phyloP scores from a whole-genome alignment of 129 eudicot genomes.

The Flaveria bidentis region DNA sequence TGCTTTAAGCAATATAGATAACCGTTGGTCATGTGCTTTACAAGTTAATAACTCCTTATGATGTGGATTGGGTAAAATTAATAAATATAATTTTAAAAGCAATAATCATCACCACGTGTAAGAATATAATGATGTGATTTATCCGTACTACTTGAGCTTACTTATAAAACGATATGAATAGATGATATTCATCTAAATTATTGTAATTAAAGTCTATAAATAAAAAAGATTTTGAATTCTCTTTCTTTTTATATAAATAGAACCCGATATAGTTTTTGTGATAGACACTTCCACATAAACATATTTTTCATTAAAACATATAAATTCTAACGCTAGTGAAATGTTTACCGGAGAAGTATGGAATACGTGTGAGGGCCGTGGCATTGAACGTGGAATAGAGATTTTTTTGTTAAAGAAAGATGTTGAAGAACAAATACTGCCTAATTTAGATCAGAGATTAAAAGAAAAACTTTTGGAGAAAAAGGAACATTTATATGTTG shows the following conservation, averaged over 20 bases:
- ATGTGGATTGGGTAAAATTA: not conserved
- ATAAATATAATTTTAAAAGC: not conserved
- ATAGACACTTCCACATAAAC: not conserved
- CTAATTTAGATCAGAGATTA: not conserved
- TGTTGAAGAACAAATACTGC: not conserved
- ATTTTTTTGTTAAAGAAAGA: not conserved
- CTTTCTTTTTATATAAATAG: not conserved
- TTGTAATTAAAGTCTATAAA: not conserved
- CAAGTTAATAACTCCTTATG: not conserved
- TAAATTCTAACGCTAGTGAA: not conserved
- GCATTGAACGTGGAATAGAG: not conserved
- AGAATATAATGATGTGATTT: not conserved
- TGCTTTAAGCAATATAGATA: not conserved
- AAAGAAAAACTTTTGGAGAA: not conserved
- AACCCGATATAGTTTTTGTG: not conserved
- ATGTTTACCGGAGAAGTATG: not conserved
- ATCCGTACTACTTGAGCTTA: not conserved
- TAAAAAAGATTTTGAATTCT: not conserved
- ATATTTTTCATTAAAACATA: not conserved
- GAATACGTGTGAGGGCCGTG: not conserved
- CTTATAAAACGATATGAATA: not conserved
- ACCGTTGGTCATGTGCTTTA: not conserved
- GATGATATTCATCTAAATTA: not conserved
- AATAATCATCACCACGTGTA: not conserved
- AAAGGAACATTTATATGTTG: not conserved